phyloP scores from a whole-genome alignment of 2,329 filamentous ascomycete species.

The Nemania sp. region DNA sequence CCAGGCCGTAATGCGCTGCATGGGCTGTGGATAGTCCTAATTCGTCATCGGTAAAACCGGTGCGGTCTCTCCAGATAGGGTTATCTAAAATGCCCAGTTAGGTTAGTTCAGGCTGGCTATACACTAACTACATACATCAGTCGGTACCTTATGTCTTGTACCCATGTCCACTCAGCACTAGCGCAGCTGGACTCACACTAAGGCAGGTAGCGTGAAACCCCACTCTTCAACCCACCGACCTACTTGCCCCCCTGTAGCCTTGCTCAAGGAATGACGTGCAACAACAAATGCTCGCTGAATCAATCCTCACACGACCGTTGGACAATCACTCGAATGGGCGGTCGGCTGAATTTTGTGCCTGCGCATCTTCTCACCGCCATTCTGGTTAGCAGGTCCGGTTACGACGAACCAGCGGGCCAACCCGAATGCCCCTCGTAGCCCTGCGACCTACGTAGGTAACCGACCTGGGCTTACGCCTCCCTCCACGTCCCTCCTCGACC shows the following conservation, averaged over 20 bases:
- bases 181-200: not conserved
- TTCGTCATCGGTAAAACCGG: too few species aligned
- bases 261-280: conserved; percentile 21
- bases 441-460: conserved; percentile 21
- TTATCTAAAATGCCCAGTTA: too few species aligned
- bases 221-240: not conserved
- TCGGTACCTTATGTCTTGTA: too few species aligned
- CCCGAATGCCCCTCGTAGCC: conserved; percentile 18
- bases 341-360: not conserved
- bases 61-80: too few species aligned
- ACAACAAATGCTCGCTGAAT: conserved; percentile 6
- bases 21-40: too few species aligned
- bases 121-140: too few species aligned
- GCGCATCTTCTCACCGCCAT: conserved; percentile 23
- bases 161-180: conserved; percentile 1
- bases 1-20: too few species aligned
- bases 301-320: conserved; percentile 21
- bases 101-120: too few species aligned
- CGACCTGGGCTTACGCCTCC: conserved; percentile 28
- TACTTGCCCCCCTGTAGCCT: not conserved
- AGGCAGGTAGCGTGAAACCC: too few species aligned
- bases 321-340: conserved; percentile 3
- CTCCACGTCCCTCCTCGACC: not conserved
- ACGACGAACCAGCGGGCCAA: conserved; percentile 5
- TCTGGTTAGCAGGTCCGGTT: not conserved